phyloP scores from a whole-genome alignment of 2,329 filamentous ascomycete genomes.

The Fusarium papillatum region DNA sequence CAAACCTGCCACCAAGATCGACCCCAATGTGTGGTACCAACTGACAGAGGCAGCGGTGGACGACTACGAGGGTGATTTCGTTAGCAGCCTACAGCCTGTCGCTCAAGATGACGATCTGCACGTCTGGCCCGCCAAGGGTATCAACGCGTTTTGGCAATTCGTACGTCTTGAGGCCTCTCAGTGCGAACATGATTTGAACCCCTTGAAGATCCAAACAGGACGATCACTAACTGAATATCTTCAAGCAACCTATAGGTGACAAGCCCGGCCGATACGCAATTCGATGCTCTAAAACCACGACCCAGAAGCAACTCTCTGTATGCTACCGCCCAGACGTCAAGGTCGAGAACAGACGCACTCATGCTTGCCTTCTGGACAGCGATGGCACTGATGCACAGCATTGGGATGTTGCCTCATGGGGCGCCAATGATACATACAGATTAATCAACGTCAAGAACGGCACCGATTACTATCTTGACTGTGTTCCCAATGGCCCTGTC shows the following conservation, averaged over 20 bases:
- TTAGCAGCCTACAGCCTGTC: conserved; percentile 33
- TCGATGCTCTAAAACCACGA: conserved; percentile 44
- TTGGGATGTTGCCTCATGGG: conserved; percentile 51
- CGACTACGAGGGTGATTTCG: conserved; percentile 39
- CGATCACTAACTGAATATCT: background rate
- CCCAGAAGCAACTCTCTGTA: conserved; percentile 47
- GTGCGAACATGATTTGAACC: background rate
- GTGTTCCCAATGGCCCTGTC: conserved; percentile 47
- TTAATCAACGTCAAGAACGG: conserved; percentile 50
- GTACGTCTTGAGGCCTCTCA: background rate
- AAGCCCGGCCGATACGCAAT: conserved; percentile 48
- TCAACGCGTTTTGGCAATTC: conserved; percentile 28
- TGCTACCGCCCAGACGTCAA: conserved; percentile 43
- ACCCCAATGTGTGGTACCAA: conserved; percentile 53
- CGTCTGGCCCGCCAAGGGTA: conserved; percentile 30
- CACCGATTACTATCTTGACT: conserved; percentile 49
- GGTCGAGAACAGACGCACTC: conserved; percentile 43
- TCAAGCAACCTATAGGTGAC: conserved; percentile 44
- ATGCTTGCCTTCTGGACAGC: conserved; percentile 45
- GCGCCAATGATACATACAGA: conserved; percentile 42
- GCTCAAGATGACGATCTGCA: conserved; percentile 31
- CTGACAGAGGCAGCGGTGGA: conserved; percentile 53
- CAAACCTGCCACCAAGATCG: conserved; percentile 42
- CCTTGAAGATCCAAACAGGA: background rate
- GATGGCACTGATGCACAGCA: conserved; percentile 46